Percentiles rank a stretch among this genome's conserved stretches.
Conservation (phyloP, 176 grass and related monocot genomes). For the Phoenix roebelenii region DNA sequence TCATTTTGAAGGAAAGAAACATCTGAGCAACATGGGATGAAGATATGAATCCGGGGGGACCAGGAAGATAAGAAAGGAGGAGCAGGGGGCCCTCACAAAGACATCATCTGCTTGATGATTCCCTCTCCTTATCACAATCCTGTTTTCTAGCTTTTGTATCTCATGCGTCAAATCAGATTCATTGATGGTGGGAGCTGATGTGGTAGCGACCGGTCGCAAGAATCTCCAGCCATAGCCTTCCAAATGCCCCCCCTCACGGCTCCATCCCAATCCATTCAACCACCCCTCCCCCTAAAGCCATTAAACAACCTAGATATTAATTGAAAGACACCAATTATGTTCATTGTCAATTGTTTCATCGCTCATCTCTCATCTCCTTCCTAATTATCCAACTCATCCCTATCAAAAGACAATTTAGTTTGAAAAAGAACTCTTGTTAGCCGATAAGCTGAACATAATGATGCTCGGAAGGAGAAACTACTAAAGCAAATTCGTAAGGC, state of each 20-base stretch:
- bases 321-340: no score
- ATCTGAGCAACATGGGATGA: no score
- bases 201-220: background rate
- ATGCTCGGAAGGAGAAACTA: no score
- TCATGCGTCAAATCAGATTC: conserved; percentile 7
- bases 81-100: background rate
- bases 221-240: conserved; percentile 2
- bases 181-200: conserved; percentile 17
- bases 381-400: no score
- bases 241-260: background rate
- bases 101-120: conserved; percentile 5
- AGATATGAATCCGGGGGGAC: background rate
- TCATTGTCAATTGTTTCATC: no score
- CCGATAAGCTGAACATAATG: no score
- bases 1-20: no score
- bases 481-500: no score
- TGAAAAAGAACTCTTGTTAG: no score
- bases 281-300: background rate
- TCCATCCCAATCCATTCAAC: background rate
- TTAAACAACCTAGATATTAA: no score
- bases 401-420: no score
- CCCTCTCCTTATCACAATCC: background rate
- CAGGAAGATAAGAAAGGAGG: background rate
- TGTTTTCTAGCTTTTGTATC: background rate
- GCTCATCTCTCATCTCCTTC: no score